phyloP scores from a whole-genome alignment of 2,329 filamentous ascomycete genomes.

The Fusarium tjaetaba region DNA sequence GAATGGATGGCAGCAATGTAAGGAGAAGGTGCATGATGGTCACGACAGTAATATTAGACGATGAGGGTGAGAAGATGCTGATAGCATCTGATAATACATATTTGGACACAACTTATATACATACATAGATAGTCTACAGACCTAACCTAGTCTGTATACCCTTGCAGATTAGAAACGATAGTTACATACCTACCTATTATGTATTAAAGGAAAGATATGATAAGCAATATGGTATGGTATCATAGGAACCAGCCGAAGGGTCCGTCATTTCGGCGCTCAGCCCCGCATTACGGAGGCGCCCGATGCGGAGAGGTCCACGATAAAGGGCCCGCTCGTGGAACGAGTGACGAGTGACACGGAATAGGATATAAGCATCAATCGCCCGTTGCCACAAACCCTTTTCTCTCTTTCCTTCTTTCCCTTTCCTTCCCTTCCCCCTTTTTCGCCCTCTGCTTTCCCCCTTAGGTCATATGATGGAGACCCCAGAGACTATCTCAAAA shows the following conservation, averaged over 20 bases:
- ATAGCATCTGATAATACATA: slow-evolving; percentile 38
- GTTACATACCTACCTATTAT: neutral
- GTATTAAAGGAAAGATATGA: neutral
- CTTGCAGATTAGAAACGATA: neutral
- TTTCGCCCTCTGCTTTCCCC: neutral
- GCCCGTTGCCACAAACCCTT: neutral
- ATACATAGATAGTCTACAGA: neutral
- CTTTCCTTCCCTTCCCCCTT: neutral
- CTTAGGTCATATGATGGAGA: slow-evolving; percentile 22
- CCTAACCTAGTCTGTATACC: neutral
- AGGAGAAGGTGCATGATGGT: slow-evolving; percentile 30
- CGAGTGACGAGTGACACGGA: slow-evolving; percentile 25
- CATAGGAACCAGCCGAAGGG: slow-evolving; percentile 20
- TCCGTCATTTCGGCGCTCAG: slow-evolving; percentile 32
- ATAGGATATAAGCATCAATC: slow-evolving; percentile 22
- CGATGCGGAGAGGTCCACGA: slow-evolving; percentile 39
- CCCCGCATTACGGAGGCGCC: slow-evolving; percentile 39
- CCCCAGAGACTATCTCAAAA: slow-evolving; percentile 41
- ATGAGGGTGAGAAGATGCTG: slow-evolving; percentile 33
- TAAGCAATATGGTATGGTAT: neutral
- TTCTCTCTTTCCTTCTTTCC: neutral
- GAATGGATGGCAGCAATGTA: slow-evolving; percentile 23
- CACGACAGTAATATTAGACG: slow-evolving; percentile 36
- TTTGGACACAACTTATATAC: neutral
- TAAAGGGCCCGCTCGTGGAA: slow-evolving; percentile 31